These are phyloP conservation scores for Fusarium nematophilum DNA, from an alignment of 2,329 filamentous ascomycete species.

Conservation along the genomic window DNA sequence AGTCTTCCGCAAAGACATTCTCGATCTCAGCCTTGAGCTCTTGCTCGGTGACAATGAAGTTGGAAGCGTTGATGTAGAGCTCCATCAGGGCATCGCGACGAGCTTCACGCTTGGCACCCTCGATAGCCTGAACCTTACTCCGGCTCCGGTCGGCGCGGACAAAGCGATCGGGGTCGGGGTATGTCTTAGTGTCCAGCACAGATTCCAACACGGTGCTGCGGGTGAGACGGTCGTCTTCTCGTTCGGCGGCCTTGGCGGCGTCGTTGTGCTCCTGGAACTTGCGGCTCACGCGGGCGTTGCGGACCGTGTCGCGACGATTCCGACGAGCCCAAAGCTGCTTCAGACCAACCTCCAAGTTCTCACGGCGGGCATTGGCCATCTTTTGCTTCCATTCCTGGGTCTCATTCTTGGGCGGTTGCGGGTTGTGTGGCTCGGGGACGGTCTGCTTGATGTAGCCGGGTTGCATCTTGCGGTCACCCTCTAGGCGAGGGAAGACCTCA, in stretches of 20 bases:
- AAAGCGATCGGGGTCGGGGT: conserved; percentile 73
- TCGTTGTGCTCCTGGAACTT: conserved; percentile 60
- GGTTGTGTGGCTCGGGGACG: conserved; percentile 65
- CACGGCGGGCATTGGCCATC: conserved; percentile 78
- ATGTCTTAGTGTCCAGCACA: conserved; percentile 59
- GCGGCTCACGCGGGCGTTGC: conserved; percentile 53
- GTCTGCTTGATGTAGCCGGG: conserved; percentile 70
- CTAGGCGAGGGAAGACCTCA: conserved; percentile 74
- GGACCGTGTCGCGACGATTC: conserved; percentile 52
- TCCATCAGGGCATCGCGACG: conserved; percentile 81
- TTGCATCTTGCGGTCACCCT: conserved; percentile 69
- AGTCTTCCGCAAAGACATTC: conserved; percentile 76
- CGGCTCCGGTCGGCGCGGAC: conserved; percentile 60
- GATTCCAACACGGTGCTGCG: conserved; percentile 70
- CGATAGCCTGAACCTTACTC: conserved; percentile 56
- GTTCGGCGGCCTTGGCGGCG: conserved; percentile 72
- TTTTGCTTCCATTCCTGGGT: conserved; percentile 73
- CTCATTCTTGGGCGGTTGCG: conserved; percentile 50
- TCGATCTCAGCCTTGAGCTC: conserved; percentile 82
- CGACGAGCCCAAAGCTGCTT: conserved; percentile 76
- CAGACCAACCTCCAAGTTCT: conserved; percentile 79
- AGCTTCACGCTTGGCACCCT: conserved; percentile 62
- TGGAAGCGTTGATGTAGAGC: conserved; percentile 87
- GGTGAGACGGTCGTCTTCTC: conserved; percentile 82
- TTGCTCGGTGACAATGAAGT: conserved; percentile 86